Base-by-base conservation (phyloP, 208 protist genomes). In the Acanthamoeba sp. region DNA sequence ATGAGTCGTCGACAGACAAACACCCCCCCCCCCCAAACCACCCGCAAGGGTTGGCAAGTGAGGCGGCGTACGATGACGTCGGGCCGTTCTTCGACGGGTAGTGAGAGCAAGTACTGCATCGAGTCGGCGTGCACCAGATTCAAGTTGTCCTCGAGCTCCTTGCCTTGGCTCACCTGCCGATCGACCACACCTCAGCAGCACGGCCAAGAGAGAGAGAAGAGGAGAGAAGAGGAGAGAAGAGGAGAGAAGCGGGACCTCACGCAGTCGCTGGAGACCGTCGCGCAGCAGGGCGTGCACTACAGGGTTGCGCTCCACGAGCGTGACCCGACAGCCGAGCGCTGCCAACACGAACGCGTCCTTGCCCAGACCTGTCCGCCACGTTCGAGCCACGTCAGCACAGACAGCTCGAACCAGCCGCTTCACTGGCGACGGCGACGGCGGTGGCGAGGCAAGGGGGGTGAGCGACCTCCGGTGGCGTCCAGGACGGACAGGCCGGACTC, bases 331-430 rank as follows among this genome's bases (percentile, higher is more conserved):
- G 1, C 89, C 89, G n/a, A 93, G 66, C 6, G n/a, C 36, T 2
- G 89, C 89, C 40, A 82, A 40, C 20, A 93, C 66, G 64, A 93
- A 93, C n/a, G 89, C 89, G 80, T 93, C 89, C 89, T 93, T 73
- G 29, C 64, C 89, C 38, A 93, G 36, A 0, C 89, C 89, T 93
- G 38, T 64, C 20, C 27, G 32, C 22, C 32, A 73, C 9, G n/a
- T n/a, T n/a, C n/a, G n/a, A n/a, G n/a, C n/a, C n/a, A n/a, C n/a
- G 42, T 12, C 20, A 84, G 24, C 2, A 38, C 34, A 2, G 16
- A 36, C 29, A 34, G 42, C 42, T 3, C 42, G 42, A 3, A 14
- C 42, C 42, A 10, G 10, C 6, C 42, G 6, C 42, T 14, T 10
- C 10, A 48, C 42, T 14, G 10, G 42, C 3, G 6, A 48, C 42